Base-by-base conservation (phyloP, 2,329 filamentous ascomycete species). In the Ilyonectria mors-panacis region DNA sequence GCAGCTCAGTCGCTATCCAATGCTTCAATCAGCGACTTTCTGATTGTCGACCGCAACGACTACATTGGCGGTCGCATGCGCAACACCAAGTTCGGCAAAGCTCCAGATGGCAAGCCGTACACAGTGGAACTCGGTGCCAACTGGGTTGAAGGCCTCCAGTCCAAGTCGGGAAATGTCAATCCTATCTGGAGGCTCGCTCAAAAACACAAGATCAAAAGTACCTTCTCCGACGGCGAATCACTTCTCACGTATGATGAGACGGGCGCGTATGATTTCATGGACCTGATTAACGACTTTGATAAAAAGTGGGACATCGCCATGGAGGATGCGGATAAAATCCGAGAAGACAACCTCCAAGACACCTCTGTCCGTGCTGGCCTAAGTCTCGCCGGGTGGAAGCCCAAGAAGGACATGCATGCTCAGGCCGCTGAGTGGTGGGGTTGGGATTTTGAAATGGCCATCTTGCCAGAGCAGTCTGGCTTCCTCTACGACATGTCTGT, bases 51-150 rank as follows among this genome's bases (percentile, higher is more conserved):
- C 67, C 88, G 89, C 66, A 89, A 89, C 13, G 82, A 86, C 65
- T 83, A 86, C 13, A 86, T 93, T 65, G 91, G 91, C 1, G 91
- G 91, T 1, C 86, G 91, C 6, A 85, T 90, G 44, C 79, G 80
- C n/a, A 86, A 91, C 66, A 84, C 84, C 0, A 80, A 82, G 0
- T 92, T 92, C 71, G 89, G 90, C 5, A 79, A 82, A 17, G 76
- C 79, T 4, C 39, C 78, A 0, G 80, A 87, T 39, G 88, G 88
- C 0, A 81, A 84, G 1, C 85, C 87, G 0, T 90, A 89, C 66
- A 84, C 82, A 0, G 82, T 93, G 10, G 91, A 93, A 76, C 79
- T 91, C 0, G 91, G 91, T 2, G 91, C 91, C 7, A 93, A 93
- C 68, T 93, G 91, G 91, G 77, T 85, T 0, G 76, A 80, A 6